These are phyloP conservation scores for Grosmannia clavigera DNA, from an alignment of 2,329 filamentous ascomycete genomes.

Conservation along the genomic window DNA sequence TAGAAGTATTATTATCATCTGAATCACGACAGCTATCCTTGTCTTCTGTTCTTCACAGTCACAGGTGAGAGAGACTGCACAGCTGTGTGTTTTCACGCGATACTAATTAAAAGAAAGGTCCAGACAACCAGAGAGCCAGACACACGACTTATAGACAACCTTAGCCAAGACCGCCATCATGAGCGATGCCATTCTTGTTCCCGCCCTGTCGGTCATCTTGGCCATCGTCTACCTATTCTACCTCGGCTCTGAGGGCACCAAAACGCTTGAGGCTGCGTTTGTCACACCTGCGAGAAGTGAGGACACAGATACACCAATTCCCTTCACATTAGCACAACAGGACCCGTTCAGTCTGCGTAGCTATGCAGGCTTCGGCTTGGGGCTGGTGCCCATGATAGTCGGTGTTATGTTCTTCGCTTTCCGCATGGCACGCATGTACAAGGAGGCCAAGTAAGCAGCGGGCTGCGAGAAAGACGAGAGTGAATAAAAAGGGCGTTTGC, in stretches of 20 bases:
- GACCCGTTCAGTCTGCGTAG: background rate
- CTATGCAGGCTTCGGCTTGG: background rate
- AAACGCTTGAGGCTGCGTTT: background rate
- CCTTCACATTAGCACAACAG: background rate
- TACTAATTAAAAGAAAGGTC: too few species aligned
- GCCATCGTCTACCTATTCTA: background rate
- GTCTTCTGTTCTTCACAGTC: too few species aligned
- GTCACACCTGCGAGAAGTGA: background rate
- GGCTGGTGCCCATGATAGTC: background rate
- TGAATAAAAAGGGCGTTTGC: background rate
- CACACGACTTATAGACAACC: background rate
- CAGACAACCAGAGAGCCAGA: background rate
- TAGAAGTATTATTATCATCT: too few species aligned
- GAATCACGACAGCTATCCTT: too few species aligned
- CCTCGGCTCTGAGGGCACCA: background rate
- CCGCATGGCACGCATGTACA: conserved; percentile 2
- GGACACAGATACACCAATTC: background rate
- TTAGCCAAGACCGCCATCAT: background rate
- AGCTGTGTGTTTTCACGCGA: too few species aligned
- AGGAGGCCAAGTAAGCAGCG: background rate
- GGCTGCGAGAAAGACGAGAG: background rate
- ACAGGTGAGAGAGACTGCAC: too few species aligned
- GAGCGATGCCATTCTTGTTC: background rate
- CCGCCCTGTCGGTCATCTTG: background rate
- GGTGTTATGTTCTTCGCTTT: background rate